phyloP scores from a whole-genome alignment of 768 basidiomycete genomes.

The Lactifluus pinguis region DNA sequence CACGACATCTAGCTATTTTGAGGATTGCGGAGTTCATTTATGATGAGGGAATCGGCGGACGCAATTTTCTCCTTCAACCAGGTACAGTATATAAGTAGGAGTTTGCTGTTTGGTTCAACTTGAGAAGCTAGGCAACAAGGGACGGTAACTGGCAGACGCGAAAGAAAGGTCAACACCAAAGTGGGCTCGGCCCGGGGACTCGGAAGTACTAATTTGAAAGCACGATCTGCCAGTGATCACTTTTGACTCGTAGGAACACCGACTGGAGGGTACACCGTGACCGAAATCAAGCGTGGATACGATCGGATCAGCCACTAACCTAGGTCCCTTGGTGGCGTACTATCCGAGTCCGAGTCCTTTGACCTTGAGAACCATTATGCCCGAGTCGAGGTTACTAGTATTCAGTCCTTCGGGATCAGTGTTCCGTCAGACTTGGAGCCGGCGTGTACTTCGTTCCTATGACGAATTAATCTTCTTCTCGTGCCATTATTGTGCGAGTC shows the following conservation, averaged over 20 bases:
- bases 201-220: no score
- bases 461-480: conserved; percentile 12
- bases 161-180: no score
- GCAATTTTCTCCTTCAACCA: no score
- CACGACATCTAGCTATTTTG: no score
- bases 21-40: no score
- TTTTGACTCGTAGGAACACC: conserved; percentile 9
- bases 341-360: no score
- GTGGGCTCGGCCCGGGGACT: no score
- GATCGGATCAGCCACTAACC: not conserved
- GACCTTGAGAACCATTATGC: conserved; percentile 7
- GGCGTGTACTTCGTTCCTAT: not conserved
- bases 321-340: conserved; percentile 13
- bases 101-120: no score
- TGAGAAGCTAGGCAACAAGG: no score
- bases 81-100: no score
- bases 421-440: not conserved
- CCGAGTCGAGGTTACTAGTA: not conserved
- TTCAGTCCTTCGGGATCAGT: not conserved
- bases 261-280: not conserved
- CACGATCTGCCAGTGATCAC: not conserved
- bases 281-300: not conserved
- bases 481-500: conserved; percentile 18
- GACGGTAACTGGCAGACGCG: no score
- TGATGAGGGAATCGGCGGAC: no score